Percentiles rank a stretch among this genome's conserved stretches.
phyloP scores from a whole-genome alignment of 371 early-diverging fungal genomes.

The Cokeromyces recurvatus region DNA sequence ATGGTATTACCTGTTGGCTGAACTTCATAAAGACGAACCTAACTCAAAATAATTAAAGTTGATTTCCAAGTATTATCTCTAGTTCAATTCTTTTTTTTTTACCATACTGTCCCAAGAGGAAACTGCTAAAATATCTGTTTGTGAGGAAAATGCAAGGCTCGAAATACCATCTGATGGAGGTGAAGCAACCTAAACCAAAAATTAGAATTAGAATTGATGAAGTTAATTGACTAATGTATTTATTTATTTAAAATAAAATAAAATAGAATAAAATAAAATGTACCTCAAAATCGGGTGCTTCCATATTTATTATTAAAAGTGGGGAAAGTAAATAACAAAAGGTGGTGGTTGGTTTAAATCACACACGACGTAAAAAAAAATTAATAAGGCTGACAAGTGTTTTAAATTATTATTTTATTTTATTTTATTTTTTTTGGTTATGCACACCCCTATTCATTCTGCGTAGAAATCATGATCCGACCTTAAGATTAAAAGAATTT shows the following conservation, averaged over 20 bases:
- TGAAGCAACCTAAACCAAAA: slow-evolving; percentile 43
- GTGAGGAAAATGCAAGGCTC: slow-evolving; percentile 67
- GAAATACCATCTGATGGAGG: slow-evolving; percentile 78
- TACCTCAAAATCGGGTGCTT: slow-evolving; percentile 31
- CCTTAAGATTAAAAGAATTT: too few species aligned
- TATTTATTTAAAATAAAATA: background rate
- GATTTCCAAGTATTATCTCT: background rate
- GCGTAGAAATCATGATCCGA: too few species aligned
- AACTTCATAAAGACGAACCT: slow-evolving; percentile 92
- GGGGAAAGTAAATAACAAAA: too few species aligned
- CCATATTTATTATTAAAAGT: background rate
- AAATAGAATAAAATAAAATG: background rate
- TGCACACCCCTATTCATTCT: too few species aligned
- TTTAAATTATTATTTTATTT: too few species aligned
- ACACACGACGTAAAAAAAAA: too few species aligned
- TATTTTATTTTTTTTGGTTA: too few species aligned
- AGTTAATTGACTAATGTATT: too few species aligned
- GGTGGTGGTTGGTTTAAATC: too few species aligned
- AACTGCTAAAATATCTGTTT: slow-evolving; percentile 78
- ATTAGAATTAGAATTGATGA: too few species aligned
- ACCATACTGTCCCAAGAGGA: slow-evolving; percentile 88
- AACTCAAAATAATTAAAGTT: slow-evolving; percentile 1
- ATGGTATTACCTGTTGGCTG: slow-evolving; percentile 65
- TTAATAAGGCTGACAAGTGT: too few species aligned
- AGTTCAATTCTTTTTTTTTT: background rate